Evolutionary conservation across 1,284 basidiomycete species (phyloP).

Genomic region (Cryptococcus maquisensis): DNA sequence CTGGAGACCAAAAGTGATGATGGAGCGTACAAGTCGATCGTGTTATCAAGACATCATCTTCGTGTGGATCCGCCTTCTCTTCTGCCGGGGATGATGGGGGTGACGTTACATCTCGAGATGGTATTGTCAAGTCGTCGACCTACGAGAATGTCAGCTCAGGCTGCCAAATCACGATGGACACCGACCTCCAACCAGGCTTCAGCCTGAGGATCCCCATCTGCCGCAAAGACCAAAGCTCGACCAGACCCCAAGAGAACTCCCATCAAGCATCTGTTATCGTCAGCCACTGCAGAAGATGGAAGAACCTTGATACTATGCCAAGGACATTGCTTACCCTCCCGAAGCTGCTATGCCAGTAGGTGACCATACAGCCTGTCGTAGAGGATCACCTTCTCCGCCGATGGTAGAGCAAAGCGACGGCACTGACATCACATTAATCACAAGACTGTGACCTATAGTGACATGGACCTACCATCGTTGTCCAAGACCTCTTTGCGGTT

Average conservation of each 20-base stretch:
- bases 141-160: background rate
- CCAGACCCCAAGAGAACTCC: slow-evolving; percentile 24
- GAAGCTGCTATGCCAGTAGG: slow-evolving; percentile 33
- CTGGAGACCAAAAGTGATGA: no score
- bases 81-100: no score
- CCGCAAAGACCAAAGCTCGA: slow-evolving; percentile 35
- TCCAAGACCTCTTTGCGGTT: background rate
- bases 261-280: slow-evolving; percentile 27
- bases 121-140: slow-evolving; percentile 32
- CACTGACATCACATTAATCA: no score
- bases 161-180: background rate
- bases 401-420: no score
- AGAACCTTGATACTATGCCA: background rate
- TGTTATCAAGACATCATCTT: slow-evolving; percentile 20
- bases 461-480: no score
- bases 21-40: slow-evolving; percentile 20
- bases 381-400: slow-evolving; percentile 21
- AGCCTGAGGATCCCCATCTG: slow-evolving; percentile 1
- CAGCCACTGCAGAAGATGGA: background rate
- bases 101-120: background rate
- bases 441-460: no score
- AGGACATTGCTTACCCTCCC: slow-evolving; percentile 34
- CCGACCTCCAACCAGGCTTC: background rate
- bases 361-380: slow-evolving; percentile 36
- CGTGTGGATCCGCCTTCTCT: slow-evolving; percentile 1